Percentiles rank a stretch among this genome's conserved stretches.
phyloP scores from a whole-genome alignment of 805 yeast genomes.

The Candida chauliodis region DNA sequence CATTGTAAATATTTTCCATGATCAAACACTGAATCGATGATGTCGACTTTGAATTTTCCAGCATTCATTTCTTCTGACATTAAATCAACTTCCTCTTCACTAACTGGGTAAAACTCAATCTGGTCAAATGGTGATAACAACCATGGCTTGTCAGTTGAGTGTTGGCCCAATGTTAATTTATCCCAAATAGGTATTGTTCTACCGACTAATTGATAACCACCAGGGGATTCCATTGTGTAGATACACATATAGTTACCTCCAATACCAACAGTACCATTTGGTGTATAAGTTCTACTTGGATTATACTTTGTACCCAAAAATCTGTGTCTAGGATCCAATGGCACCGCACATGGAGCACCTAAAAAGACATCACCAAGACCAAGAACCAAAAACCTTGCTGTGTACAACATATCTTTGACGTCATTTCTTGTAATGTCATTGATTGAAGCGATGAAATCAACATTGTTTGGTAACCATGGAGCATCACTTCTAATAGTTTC shows the following conservation, averaged over 20 bases:
- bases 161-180: constrained; percentile 73
- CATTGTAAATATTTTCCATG: constrained; percentile 74
- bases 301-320: constrained; percentile 90
- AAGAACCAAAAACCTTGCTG: constrained; percentile 86
- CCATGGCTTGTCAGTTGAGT: constrained; percentile 68
- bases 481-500: constrained; percentile 92
- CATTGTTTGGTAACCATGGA: constrained; percentile 98
- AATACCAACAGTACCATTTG: constrained; percentile 95
- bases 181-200: constrained; percentile 98
- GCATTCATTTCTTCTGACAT: constrained; percentile 71
- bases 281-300: constrained; percentile 94
- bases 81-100: constrained; percentile 75
- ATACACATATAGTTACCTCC: constrained; percentile 99
- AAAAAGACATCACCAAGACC: constrained; percentile 97
- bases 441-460: constrained; percentile 88
- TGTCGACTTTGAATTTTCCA: constrained; percentile 74
- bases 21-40: constrained; percentile 77
- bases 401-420: constrained; percentile 79
- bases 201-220: constrained; percentile 96
- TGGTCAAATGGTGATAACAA: constrained; percentile 88
- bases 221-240: constrained; percentile 97
- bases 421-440: constrained; percentile 75
- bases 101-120: constrained; percentile 88
- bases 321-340: constrained; percentile 94
- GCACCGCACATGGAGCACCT: constrained; percentile 99